Evolutionary conservation across 495 filamentous ascomycete species (phyloP).

Genomic region (Amorphotheca resinae): DNA sequence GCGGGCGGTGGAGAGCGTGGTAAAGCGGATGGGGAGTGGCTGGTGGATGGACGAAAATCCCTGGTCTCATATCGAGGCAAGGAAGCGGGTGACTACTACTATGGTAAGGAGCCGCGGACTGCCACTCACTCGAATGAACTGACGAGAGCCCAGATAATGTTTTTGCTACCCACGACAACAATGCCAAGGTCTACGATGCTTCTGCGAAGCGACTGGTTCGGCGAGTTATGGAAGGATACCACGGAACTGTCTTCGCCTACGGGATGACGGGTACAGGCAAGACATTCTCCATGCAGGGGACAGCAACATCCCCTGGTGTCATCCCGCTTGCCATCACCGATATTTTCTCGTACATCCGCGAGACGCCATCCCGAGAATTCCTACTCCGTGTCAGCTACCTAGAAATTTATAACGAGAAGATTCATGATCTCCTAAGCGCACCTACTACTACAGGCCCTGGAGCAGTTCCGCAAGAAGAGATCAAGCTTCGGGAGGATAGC

Average conservation of each 20-base stretch:
- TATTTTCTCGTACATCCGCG: constrained; percentile 96
- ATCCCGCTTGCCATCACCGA: constrained; percentile 96
- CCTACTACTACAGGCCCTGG: constrained; percentile 34
- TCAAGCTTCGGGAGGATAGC: constrained; percentile 90
- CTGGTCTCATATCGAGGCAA: constrained; percentile 73
- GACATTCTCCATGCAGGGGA: constrained; percentile 98
- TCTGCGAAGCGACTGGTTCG: constrained; percentile 88
- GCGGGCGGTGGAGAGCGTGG: constrained; percentile 43
- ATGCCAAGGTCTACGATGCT: constrained; percentile 85
- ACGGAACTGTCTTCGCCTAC: constrained; percentile 96
- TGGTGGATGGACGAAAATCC: constrained; percentile 73
- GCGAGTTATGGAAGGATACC: constrained; percentile 97
- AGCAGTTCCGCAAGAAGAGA: constrained; percentile 59
- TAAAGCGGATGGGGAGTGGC: constrained; percentile 72
- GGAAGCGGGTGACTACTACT: constrained; percentile 86
- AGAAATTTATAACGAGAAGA: constrained; percentile 98
- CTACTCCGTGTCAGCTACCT: constrained; percentile 93
- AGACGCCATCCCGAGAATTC: constrained; percentile 91
- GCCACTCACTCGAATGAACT: background rate
- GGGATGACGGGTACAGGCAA: constrained; percentile 99
- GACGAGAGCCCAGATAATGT: constrained; percentile 65
- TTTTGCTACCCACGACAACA: constrained; percentile 83
- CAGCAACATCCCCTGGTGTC: constrained; percentile 89
- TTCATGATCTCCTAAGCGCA: constrained; percentile 82
- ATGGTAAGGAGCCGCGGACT: constrained; percentile 47